Evolutionary conservation across 148 eudicot species (phyloP), one percentile per base, ranked within the genome.

Genomic region (Nyssa sinensis): DNA sequence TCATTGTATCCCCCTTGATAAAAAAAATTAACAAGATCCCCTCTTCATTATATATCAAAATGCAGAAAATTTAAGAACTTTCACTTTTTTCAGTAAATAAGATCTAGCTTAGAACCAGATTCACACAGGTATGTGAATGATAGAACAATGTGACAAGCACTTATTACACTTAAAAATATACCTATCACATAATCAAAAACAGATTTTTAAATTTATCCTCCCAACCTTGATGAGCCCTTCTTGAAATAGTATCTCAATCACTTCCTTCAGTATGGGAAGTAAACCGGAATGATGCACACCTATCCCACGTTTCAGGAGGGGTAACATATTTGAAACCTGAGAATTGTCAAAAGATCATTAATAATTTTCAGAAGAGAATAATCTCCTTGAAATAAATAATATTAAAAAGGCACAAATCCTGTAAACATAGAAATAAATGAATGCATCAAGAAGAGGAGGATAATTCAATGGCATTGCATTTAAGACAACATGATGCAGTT

Each of bases 211-310:
- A 10, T 31, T 35, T 57, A 64, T 61, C 58, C 75, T 71, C 64
- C 75, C 27, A 79, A 95, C 99, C 99, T 95, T 95, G 79, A 95
- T 90, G 17, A 90, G 86, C 70, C 99, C 99, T 90, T 95, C 99
- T 82, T 95, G 99, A 81, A 95, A 95, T 21, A 95, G 78, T 71
- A 95, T 93, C 81, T 95, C 99, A 75, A 95, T 95, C 32, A 91
- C 99, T 91, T 95, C 99, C 83, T 95, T 95, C 68, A 95, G 78
- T 79, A 95, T 95, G 71, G 99, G 99, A 77, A 95, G 94, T 88
- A 95, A 86, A 33, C 99, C 99, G 84, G 99, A 95, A 86, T 95
- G 99, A 85, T 95, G 99, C 77, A 95, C 99, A 63, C 99, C 97
- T 69, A 95, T 95, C 72, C 99, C 99, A 74, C 99, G 96, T 87